Conservation (phyloP, 768 basidiomycete genomes). For the Suillus subluteus region DNA sequence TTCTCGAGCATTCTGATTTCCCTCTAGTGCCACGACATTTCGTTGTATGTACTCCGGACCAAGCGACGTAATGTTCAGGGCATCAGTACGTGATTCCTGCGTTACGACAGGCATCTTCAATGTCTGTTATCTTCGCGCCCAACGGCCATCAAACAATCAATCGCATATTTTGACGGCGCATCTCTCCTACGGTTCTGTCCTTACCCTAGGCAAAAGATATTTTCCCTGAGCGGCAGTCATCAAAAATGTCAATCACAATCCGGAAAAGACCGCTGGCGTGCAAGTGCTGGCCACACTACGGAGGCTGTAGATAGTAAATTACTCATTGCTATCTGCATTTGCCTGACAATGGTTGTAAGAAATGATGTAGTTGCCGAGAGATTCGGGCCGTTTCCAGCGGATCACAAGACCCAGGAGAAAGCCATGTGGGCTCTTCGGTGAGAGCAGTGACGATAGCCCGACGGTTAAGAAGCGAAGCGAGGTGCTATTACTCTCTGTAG, state of each 20-base stretch:
- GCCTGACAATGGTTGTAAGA: neutral
- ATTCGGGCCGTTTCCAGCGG: slow-evolving; percentile 18
- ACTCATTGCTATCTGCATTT: slow-evolving; percentile 1
- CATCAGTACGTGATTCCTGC: neutral
- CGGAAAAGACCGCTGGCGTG: slow-evolving; percentile 7
- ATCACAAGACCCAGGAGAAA: slow-evolving; percentile 28
- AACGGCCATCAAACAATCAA: neutral
- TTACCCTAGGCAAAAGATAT: neutral
- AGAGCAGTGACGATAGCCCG: slow-evolving; percentile 18
- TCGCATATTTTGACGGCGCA: neutral
- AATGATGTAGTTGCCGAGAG: slow-evolving; percentile 12
- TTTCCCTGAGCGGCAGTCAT: neutral
- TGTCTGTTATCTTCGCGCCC: slow-evolving; percentile 22
- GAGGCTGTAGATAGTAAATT: slow-evolving; percentile 12
- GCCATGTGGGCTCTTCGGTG: slow-evolving; percentile 8
- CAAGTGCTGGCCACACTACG: slow-evolving; percentile 6
- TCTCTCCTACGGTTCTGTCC: neutral
- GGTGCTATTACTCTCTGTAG: slow-evolving; percentile 8
- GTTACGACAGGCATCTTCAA: slow-evolving; percentile 16
- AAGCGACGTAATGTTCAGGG: neutral
- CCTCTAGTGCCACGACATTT: neutral
- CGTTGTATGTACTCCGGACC: neutral
- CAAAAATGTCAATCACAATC: neutral
- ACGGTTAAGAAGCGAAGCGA: slow-evolving; percentile 29
- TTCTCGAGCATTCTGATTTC: neutral